phyloP scores from a whole-genome alignment of 1,139 yeast genomes.

The Scheffersomyces lignicola region DNA sequence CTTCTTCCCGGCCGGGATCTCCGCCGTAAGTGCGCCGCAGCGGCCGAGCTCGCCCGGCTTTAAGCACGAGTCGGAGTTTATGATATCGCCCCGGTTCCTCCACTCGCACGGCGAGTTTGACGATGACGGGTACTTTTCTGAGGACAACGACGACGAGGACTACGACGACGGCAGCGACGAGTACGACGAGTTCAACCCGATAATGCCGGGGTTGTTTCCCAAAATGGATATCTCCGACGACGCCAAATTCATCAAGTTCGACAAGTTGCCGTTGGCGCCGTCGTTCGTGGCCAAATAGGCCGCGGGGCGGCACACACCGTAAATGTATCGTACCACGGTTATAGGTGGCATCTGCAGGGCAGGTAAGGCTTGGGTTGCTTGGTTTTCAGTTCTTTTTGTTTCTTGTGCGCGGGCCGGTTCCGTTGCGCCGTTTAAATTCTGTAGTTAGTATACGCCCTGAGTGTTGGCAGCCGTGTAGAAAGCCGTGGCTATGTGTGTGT shows the following conservation, averaged over 20 bases:
- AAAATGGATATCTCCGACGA: slow-evolving; percentile 27
- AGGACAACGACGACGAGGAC: slow-evolving; percentile 12
- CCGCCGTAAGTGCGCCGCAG: not conserved
- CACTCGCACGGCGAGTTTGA: slow-evolving; percentile 3
- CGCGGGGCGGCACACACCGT: too few relatives aligned
- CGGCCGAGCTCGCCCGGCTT: not conserved
- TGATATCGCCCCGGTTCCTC: not conserved
- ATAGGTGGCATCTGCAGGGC: too few relatives aligned
- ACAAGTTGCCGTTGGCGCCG: slow-evolving; percentile 33
- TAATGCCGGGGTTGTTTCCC: slow-evolving; percentile 42
- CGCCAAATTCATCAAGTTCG: slow-evolving; percentile 25
- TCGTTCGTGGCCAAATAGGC: slow-evolving; percentile 16
- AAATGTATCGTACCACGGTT: too few relatives aligned
- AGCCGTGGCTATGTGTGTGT: too few relatives aligned
- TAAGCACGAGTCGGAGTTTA: not conserved
- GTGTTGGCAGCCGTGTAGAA: too few relatives aligned
- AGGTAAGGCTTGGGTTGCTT: too few relatives aligned
- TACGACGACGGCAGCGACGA: slow-evolving; percentile 15
- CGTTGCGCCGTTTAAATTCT: too few relatives aligned
- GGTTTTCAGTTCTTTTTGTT: too few relatives aligned
- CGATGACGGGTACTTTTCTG: slow-evolving; percentile 12
- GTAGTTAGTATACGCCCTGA: too few relatives aligned
- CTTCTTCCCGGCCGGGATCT: slow-evolving; percentile 2
- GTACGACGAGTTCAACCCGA: slow-evolving; percentile 15
- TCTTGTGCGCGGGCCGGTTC: too few relatives aligned